Evolutionary conservation across 805 yeast species (phyloP).

Genomic region (Lipomyces sp.): DNA sequence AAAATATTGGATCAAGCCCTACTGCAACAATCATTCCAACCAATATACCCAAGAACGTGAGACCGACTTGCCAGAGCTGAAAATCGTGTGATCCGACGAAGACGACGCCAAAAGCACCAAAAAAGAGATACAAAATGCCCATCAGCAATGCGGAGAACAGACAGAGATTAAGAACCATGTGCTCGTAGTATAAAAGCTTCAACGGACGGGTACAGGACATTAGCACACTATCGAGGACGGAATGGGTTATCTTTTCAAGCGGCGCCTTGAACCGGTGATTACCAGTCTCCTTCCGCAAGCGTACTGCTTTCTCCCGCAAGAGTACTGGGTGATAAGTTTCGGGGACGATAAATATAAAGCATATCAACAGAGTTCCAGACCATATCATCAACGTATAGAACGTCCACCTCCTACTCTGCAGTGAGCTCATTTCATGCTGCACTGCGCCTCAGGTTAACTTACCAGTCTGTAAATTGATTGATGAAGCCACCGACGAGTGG

Average conservation of each 20-base stretch:
- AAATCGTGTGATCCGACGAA: constrained; percentile 54
- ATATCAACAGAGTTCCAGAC: constrained; percentile 15
- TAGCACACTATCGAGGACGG: constrained; percentile 67
- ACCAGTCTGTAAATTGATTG: constrained; percentile 58
- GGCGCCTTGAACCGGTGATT: constrained; percentile 86
- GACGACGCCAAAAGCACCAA: constrained; percentile 66
- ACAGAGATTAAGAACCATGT: constrained; percentile 59
- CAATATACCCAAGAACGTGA: constrained; percentile 54
- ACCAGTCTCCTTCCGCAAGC: constrained; percentile 76
- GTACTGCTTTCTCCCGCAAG: constrained; percentile 66
- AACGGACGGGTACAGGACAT: constrained; percentile 58
- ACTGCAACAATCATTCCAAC: constrained; percentile 52
- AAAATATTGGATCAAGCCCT: constrained; percentile 53
- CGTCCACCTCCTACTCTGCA: constrained; percentile 61
- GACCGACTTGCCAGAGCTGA: constrained; percentile 54
- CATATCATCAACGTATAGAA: constrained; percentile 57
- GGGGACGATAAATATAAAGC: constrained; percentile 56
- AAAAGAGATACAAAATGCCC: constrained; percentile 59
- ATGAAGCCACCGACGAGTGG: constrained; percentile 59
- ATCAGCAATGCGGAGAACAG: constrained; percentile 59
- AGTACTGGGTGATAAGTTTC: constrained; percentile 54
- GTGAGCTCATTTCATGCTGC: constrained; percentile 57
- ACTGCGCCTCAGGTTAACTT: constrained; percentile 48
- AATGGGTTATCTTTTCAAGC: constrained; percentile 80
- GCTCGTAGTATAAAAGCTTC: constrained; percentile 53